A percentile compares a stretch with the other conserved stretches of the same genome.
Evolutionary conservation across 1,284 basidiomycete species (phyloP).

Genomic region (Phylloporus gajari): DNA sequence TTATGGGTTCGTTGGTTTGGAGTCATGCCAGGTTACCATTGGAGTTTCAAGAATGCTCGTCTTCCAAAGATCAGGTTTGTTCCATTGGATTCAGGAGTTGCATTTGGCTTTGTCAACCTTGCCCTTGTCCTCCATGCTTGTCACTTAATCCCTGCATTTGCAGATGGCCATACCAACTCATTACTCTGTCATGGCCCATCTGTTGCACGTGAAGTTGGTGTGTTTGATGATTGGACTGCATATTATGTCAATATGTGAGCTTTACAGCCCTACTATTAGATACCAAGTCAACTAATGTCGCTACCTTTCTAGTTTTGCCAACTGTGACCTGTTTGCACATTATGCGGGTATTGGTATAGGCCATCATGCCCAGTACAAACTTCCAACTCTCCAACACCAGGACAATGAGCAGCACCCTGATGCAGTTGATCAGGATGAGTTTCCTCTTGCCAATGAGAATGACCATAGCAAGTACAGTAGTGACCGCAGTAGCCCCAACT

Average conservation of each 20-base stretch:
- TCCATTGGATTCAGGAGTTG: not conserved
- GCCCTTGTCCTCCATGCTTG: too few species aligned
- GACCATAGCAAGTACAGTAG: too few species aligned
- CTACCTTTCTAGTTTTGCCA: not conserved
- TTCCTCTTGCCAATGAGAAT: too few species aligned
- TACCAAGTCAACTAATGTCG: too few species aligned
- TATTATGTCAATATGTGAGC: slow-evolving; percentile 18
- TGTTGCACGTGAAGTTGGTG: too few species aligned
- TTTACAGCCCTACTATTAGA: not conserved
- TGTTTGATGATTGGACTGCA: too few species aligned
- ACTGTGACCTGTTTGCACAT: not conserved
- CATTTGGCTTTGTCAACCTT: slow-evolving; percentile 21
- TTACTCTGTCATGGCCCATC: too few species aligned
- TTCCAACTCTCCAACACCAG: not conserved
- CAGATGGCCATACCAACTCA: too few species aligned
- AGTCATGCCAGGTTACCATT: slow-evolving; percentile 5
- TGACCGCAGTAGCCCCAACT: too few species aligned
- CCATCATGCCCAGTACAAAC: not conserved
- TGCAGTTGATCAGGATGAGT: too few species aligned
- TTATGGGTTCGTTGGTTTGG: slow-evolving; percentile 38
- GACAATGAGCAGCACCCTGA: not conserved
- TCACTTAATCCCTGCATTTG: too few species aligned
- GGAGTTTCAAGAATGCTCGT: slow-evolving; percentile 12
- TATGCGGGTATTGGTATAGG: not conserved
- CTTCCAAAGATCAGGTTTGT: slow-evolving; percentile 24